Base-by-base conservation (phyloP, 352 stramenopile genomes). In the Phytophthora niederhauseri region DNA sequence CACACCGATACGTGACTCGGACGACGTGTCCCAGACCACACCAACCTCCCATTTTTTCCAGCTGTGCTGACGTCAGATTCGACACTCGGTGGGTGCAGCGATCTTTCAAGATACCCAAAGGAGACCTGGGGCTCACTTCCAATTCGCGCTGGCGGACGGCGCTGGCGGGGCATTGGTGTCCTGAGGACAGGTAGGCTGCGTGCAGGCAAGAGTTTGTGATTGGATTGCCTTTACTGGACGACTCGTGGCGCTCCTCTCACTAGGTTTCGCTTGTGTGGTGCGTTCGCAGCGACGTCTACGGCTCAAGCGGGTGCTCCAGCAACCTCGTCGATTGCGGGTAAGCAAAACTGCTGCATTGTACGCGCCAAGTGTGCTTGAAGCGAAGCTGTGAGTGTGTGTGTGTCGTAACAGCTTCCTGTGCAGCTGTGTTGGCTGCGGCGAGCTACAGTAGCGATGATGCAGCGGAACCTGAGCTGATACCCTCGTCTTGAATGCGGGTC, bases 121-220 rank as follows among this genome's bases (percentile, higher is more conserved):
- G 12, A 12, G 43, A 24, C 14, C 15, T 3, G 12, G 17, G 36
- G 22, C 56, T 61, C 55, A 61, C 55, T 61, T 61, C 24, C 55
- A 22, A 61, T 62, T 62, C 56, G 19, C 41, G 41, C 41, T 53
- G 17, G 24, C 17, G 38, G 41, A n/a, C 24, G 38, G 22, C 41
- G 28, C 41, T 62, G 22, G 20, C 22, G 22, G n/a, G 24, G 36
- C 36, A 45, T n/a, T 45, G 14, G 4, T 11, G 36, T 45, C 36
- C 0, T 11, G 14, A 17, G 36, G 3, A 45, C 36, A 45, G 36
- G 36, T 45, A 45, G 36, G 11, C 11, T n/a, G 8, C 9, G 9
- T n/a, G 28, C 6, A 9, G 34, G 36, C 14, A 45, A 26, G 4
- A 17, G 9, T 45, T 31, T 31, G 28, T 31, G 36, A n/a, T 8